Evolutionary conservation across 352 stramenopile species (phyloP).

Genomic region (Phytophthora nicotianae): DNA sequence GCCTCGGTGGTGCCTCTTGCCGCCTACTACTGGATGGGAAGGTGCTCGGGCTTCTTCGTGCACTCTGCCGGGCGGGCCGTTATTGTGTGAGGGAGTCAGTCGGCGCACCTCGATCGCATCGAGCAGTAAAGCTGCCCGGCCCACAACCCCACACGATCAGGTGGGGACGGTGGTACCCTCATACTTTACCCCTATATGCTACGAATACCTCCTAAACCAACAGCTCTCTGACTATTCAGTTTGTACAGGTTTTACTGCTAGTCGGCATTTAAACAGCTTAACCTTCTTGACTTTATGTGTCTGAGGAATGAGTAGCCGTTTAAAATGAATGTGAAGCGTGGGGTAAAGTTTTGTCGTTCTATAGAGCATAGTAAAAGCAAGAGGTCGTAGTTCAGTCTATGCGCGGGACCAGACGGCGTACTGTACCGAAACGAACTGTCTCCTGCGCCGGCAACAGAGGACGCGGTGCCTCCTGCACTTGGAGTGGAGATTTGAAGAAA

Average conservation of each 20-base stretch:
- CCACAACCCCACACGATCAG: slow-evolving; percentile 27
- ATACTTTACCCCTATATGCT: slow-evolving; percentile 8
- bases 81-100: slow-evolving; percentile 27
- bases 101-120: slow-evolving; percentile 9
- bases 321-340: not conserved
- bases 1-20: slow-evolving; percentile 11
- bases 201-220: too few relatives aligned
- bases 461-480: slow-evolving; percentile 15
- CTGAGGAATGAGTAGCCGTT: not conserved
- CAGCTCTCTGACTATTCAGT: not conserved
- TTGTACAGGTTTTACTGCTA: too few relatives aligned
- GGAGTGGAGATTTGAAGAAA: slow-evolving; percentile 11
- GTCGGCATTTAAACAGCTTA: not conserved
- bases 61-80: slow-evolving; percentile 23
- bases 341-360: not conserved
- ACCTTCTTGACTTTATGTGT: not conserved
- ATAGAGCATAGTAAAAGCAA: slow-evolving; percentile 21
- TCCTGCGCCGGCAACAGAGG: slow-evolving; percentile 12
- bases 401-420: slow-evolving; percentile 14
- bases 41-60: slow-evolving; percentile 24
- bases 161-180: slow-evolving; percentile 1
- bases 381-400: slow-evolving; percentile 19
- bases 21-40: slow-evolving; percentile 17
- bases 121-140: slow-evolving; percentile 6
- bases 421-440: slow-evolving; percentile 29